Evolutionary conservation across 495 filamentous ascomycete species (phyloP).

Genomic region (Xylaria cubensis): DNA sequence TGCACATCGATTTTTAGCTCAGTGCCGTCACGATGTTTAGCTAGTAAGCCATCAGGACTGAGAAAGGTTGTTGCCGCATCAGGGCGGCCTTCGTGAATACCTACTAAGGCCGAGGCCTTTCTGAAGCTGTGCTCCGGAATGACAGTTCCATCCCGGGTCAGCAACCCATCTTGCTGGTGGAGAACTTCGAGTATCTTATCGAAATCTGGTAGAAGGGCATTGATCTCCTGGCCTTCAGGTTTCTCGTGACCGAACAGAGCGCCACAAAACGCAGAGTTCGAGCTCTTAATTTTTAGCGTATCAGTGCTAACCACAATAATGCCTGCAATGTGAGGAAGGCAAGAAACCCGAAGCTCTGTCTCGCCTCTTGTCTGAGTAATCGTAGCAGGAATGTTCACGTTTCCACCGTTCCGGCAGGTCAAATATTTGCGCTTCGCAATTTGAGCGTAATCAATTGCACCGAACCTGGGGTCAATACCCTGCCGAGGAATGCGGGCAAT

Average conservation of each 20-base stretch:
- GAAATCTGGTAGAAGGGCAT: slow-evolving; percentile 83
- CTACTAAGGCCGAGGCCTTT: slow-evolving; percentile 81
- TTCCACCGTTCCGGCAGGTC: slow-evolving; percentile 75
- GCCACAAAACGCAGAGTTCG: slow-evolving; percentile 91
- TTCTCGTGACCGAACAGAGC: slow-evolving; percentile 88
- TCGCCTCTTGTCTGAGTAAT: slow-evolving; percentile 70
- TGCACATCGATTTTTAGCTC: slow-evolving; percentile 94
- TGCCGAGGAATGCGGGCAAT: slow-evolving; percentile 83
- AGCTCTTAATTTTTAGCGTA: slow-evolving; percentile 81
- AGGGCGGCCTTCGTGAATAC: slow-evolving; percentile 78
- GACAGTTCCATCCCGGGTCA: slow-evolving; percentile 90
- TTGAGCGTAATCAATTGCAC: slow-evolving; percentile 72
- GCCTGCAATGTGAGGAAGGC: slow-evolving; percentile 95
- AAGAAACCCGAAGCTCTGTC: slow-evolving; percentile 78
- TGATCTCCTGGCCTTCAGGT: slow-evolving; percentile 80
- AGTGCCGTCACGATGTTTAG: slow-evolving; percentile 86
- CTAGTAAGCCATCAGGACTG: slow-evolving; percentile 80
- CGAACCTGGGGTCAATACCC: slow-evolving; percentile 65
- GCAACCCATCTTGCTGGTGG: slow-evolving; percentile 83
- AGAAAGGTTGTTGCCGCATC: slow-evolving; percentile 78
- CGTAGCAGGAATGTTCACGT: slow-evolving; percentile 78
- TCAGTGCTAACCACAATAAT: slow-evolving; percentile 87
- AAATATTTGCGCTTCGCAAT: slow-evolving; percentile 76
- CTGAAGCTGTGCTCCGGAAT: slow-evolving; percentile 96
- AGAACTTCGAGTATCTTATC: slow-evolving; percentile 80